Percentiles rank a stretch among this genome's conserved stretches.
These are phyloP conservation scores for Peterozyma xylosa DNA, from an alignment of 805 yeast genomes.

Conservation along the genomic window DNA sequence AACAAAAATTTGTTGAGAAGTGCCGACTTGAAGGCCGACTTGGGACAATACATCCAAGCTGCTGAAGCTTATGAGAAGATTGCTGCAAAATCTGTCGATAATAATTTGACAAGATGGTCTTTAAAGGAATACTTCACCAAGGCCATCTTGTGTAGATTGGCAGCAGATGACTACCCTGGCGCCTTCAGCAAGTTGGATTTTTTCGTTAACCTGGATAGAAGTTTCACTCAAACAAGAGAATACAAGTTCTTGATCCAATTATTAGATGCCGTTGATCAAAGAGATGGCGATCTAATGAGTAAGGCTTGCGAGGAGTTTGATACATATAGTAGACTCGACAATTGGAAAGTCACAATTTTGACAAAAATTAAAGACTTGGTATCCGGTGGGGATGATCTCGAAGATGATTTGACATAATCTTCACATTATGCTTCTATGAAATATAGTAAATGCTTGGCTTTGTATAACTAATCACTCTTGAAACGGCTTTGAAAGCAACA, in stretches of 20 bases:
- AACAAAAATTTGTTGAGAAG: conserved; percentile 83
- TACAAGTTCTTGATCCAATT: conserved; percentile 58
- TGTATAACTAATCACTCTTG: too few relatives aligned
- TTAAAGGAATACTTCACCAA: conserved; percentile 87
- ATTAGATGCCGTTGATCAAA: conserved; percentile 67
- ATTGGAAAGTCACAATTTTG: conserved; percentile 80
- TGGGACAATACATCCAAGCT: conserved; percentile 69
- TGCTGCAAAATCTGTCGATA: conserved; percentile 68
- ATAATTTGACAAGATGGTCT: conserved; percentile 79
- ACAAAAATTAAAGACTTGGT: conserved; percentile 73
- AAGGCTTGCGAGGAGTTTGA: conserved; percentile 76
- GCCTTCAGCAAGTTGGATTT: conserved; percentile 66
- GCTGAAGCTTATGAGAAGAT: conserved; percentile 70
- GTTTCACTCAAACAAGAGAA: conserved; percentile 73
- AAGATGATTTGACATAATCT: conserved; percentile 14
- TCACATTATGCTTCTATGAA: too few relatives aligned
- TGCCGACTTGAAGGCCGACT: conserved; percentile 65
- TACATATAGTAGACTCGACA: conserved; percentile 82
- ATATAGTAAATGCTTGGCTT: too few relatives aligned
- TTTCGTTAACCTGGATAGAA: conserved; percentile 64
- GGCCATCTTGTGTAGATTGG: conserved; percentile 74
- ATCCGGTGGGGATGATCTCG: conserved; percentile 24
- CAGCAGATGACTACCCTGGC: conserved; percentile 80
- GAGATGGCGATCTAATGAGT: conserved; percentile 72
- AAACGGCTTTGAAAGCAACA: too few relatives aligned